Percentiles rank a stretch among this genome's conserved stretches.
Conservation (phyloP, 495 filamentous ascomycete genomes). For the Penicillium chermesinum region DNA sequence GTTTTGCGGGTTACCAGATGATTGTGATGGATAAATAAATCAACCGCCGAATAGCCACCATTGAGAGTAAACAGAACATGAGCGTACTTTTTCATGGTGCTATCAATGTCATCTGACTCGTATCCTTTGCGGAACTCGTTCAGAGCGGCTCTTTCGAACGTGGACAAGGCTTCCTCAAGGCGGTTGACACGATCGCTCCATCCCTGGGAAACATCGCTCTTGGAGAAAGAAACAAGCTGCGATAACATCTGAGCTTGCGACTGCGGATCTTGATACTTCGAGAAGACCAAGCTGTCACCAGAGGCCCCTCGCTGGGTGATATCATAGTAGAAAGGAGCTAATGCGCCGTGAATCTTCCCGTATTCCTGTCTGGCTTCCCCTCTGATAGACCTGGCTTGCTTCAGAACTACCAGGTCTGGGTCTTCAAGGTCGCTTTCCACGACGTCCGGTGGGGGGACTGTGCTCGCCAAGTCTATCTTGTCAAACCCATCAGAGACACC, state of each 20-base stretch:
- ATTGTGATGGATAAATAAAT: conserved; percentile 83
- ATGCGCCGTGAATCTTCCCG: conserved; percentile 79
- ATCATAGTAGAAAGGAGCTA: conserved; percentile 85
- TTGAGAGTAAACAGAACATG: conserved; percentile 79
- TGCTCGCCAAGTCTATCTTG: conserved; percentile 49
- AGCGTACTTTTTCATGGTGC: conserved; percentile 81
- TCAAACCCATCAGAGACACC: conserved; percentile 62
- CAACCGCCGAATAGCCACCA: conserved; percentile 69
- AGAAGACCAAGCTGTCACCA: conserved; percentile 76
- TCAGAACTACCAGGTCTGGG: conserved; percentile 60
- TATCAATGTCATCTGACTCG: conserved; percentile 84
- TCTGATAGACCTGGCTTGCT: conserved; percentile 67
- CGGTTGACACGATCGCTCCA: conserved; percentile 65
- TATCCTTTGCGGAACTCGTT: conserved; percentile 90
- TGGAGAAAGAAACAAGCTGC: conserved; percentile 71
- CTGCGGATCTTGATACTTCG: conserved; percentile 78
- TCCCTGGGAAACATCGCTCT: conserved; percentile 71
- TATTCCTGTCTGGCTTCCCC: conserved; percentile 87
- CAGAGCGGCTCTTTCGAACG: conserved; percentile 87
- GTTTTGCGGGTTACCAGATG: conserved; percentile 70
- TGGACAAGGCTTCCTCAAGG: conserved; percentile 65
- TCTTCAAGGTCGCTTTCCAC: conserved; percentile 23
- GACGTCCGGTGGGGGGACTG: conserved; percentile 11
- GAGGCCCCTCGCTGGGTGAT: conserved; percentile 67
- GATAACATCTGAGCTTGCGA: conserved; percentile 83